phyloP scores from a whole-genome alignment of 192 early-diverging fungal genomes.

The Coemansia sp. region DNA sequence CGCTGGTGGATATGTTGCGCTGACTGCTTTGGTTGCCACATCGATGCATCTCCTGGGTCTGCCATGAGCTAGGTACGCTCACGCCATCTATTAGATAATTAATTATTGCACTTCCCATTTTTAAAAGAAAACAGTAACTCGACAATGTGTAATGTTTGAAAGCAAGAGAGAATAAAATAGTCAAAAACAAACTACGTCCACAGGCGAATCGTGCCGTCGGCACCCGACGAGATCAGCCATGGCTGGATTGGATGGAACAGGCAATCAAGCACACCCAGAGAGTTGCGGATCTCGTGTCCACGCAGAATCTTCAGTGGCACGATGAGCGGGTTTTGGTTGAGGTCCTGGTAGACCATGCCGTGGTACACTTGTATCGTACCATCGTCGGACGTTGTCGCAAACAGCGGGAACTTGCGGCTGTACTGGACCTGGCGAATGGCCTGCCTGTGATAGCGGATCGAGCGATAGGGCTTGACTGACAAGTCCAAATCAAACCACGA shows the following conservation, averaged over 20 bases:
- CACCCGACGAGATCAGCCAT: constrained; percentile 93
- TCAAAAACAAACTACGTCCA: constrained; percentile 62
- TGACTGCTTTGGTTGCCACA: constrained; percentile 37
- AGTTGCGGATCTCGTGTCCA: constrained; percentile 72
- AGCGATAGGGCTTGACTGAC: constrained; percentile 88
- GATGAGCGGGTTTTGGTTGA: constrained; percentile 95
- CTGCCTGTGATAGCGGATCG: constrained; percentile 82
- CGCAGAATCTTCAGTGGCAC: constrained; percentile 95
- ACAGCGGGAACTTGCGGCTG: constrained; percentile 87
- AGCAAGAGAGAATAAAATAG: background rate
- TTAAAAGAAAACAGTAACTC: background rate
- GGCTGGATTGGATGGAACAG: constrained; percentile 97
- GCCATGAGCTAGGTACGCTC: constrained; percentile 3
- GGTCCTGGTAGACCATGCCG: constrained; percentile 95
- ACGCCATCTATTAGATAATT: background rate
- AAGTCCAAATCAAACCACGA: constrained; percentile 99
- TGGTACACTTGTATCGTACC: constrained; percentile 95
- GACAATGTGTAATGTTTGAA: background rate
- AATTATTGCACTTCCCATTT: background rate
- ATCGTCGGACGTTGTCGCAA: constrained; percentile 92
- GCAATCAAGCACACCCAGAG: constrained; percentile 75
- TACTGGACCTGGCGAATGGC: constrained; percentile 88
- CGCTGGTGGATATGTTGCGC: constrained; percentile 36
- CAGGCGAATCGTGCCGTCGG: constrained; percentile 84
- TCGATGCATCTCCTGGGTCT: constrained; percentile 41